phyloP scores from a whole-genome alignment of 352 stramenopile genomes.

The Globisporangium lucens region DNA sequence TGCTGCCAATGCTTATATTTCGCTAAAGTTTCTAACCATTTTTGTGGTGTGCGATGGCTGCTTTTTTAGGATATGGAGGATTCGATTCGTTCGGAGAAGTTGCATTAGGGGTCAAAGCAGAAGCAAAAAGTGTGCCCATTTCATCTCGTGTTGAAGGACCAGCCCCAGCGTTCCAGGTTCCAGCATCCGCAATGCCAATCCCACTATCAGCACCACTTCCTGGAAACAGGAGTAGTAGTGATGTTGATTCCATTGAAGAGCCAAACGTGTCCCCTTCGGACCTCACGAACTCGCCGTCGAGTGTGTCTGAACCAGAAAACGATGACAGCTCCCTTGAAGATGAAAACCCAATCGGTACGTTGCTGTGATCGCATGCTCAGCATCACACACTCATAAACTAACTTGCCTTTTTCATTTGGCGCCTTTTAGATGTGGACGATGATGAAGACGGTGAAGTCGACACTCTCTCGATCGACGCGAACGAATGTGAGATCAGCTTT shows the following conservation, averaged over 20 bases:
- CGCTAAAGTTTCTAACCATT: no score
- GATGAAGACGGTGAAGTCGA: slow-evolving; percentile 23
- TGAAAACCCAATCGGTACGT: slow-evolving; percentile 16
- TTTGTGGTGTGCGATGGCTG: neutral
- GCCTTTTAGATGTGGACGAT: slow-evolving; percentile 18
- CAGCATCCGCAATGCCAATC: neutral
- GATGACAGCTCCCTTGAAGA: slow-evolving; percentile 20
- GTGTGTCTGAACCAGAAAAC: slow-evolving; percentile 16
- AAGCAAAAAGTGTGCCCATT: neutral
- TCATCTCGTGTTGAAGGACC: neutral
- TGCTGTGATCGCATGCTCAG: neutral
- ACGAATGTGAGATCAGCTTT: slow-evolving; percentile 1
- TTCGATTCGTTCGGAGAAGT: slow-evolving; percentile 38
- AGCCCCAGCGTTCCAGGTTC: neutral
- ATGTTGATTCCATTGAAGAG: neutral
- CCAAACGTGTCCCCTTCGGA: slow-evolving; percentile 13
- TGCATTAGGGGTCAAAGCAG: slow-evolving; percentile 12
- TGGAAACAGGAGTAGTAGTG: slow-evolving; percentile 15
- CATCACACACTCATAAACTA: neutral
- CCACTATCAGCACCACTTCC: slow-evolving; percentile 21
- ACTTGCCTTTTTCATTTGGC: neutral
- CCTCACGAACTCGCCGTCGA: slow-evolving; percentile 12
- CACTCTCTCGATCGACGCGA: slow-evolving; percentile 10
- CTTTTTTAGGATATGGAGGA: slow-evolving; percentile 30
- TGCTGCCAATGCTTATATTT: no score